Percentiles rank a stretch among this genome's conserved stretches.
These are phyloP conservation scores for Quercus lobata DNA, from an alignment of 331 rosid genomes.

Conservation along the genomic window DNA sequence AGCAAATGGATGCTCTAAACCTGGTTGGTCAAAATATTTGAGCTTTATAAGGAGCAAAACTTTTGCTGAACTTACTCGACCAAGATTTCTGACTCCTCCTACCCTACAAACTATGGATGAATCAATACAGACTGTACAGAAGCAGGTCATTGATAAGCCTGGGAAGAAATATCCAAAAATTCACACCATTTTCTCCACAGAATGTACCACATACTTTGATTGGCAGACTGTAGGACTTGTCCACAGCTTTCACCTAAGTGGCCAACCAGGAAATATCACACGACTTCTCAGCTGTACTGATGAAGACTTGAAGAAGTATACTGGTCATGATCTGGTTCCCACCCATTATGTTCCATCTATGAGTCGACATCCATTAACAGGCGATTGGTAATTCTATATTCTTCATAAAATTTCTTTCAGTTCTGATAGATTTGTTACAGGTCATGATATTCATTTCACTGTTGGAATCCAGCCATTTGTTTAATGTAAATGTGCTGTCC, in stretches of 20 bases:
- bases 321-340: conserved; percentile 86
- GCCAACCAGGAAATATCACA: conserved; percentile 96
- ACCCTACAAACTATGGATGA: conserved; percentile 60
- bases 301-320: conserved; percentile 62
- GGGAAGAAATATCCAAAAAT: conserved; percentile 63
- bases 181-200: conserved; percentile 87
- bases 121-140: conserved; percentile 8
- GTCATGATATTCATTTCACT: conserved; percentile 7
- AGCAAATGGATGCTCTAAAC: conserved; percentile 82
- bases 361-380: conserved; percentile 93
- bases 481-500: neutral
- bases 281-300: conserved; percentile 92
- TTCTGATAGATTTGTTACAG: neutral
- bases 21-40: conserved; percentile 75
- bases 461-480: neutral
- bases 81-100: conserved; percentile 62
- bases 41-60: conserved; percentile 83
- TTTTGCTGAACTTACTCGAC: conserved; percentile 70
- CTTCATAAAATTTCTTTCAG: neutral
- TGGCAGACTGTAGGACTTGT: conserved; percentile 98
- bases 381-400: conserved; percentile 74
- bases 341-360: conserved; percentile 95
- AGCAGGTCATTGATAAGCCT: conserved; percentile 29
- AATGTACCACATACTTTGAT: conserved; percentile 81
- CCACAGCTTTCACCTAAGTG: conserved; percentile 80